phyloP scores from a whole-genome alignment of 129 eudicot genomes.

The Sambucus nigra region DNA sequence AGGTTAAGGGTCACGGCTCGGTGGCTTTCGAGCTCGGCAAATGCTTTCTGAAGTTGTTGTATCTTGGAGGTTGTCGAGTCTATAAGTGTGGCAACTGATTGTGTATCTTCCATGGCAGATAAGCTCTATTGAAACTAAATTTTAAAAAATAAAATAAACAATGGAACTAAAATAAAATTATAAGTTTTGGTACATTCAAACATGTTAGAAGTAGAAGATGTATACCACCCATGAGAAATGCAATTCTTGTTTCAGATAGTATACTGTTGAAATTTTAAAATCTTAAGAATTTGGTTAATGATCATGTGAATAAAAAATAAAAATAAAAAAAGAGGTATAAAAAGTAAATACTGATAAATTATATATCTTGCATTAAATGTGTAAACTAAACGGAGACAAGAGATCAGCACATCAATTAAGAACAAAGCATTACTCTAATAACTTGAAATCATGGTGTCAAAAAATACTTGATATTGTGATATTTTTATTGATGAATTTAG shows the following conservation, averaged over 20 bases:
- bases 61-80: constrained; percentile 84
- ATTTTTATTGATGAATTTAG: too few relatives aligned
- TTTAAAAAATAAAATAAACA: background rate
- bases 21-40: constrained; percentile 93
- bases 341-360: too few relatives aligned
- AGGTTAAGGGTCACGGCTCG: constrained; percentile 74
- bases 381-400: too few relatives aligned
- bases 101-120: constrained; percentile 57
- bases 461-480: too few relatives aligned
- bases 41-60: constrained; percentile 95
- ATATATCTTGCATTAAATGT: too few relatives aligned
- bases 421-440: too few relatives aligned
- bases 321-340: too few relatives aligned
- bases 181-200: background rate
- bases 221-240: background rate
- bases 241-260: background rate
- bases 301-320: too few relatives aligned
- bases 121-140: constrained; percentile 18
- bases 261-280: too few relatives aligned
- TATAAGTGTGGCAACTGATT: constrained; percentile 60
- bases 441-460: too few relatives aligned
- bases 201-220: background rate
- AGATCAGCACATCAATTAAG: too few relatives aligned
- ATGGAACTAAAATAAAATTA: background rate
- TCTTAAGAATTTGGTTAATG: too few relatives aligned